Conservation (phyloP, 805 yeast species). For the Sugiyamaella smithiae region DNA sequence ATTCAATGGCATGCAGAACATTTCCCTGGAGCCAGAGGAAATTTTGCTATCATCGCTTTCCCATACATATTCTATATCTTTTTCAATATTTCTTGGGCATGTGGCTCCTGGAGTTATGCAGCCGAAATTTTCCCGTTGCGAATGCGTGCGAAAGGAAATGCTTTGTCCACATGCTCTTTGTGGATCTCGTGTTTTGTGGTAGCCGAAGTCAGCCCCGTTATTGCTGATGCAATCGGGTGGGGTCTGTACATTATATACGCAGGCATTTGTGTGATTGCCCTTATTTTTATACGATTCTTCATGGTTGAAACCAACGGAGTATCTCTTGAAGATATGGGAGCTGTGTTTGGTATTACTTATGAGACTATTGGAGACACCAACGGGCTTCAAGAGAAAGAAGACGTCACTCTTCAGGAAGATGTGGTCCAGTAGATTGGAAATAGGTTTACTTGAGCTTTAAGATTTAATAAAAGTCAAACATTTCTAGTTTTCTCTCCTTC, state of each 20-base stretch:
- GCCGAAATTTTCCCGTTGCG: slow-evolving; percentile 59
- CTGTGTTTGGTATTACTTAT: slow-evolving; percentile 8
- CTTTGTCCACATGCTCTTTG: slow-evolving; percentile 51
- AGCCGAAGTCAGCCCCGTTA: slow-evolving; percentile 58
- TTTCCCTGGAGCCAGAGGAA: slow-evolving; percentile 13
- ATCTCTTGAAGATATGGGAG: slow-evolving; percentile 16
- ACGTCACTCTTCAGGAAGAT: background rate
- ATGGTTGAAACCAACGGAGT: slow-evolving; percentile 17
- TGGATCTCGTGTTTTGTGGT: slow-evolving; percentile 62
- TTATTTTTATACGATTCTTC: slow-evolving; percentile 12
- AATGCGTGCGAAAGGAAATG: slow-evolving; percentile 57
- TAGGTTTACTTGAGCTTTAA: too few relatives aligned
- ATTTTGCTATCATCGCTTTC: slow-evolving; percentile 14
- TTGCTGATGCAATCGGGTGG: slow-evolving; percentile 26
- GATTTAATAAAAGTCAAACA: too few relatives aligned
- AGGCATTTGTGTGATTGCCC: slow-evolving; percentile 15
- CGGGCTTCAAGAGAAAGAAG: background rate
- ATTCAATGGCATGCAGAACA: slow-evolving; percentile 17
- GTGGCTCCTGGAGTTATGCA: slow-evolving; percentile 39
- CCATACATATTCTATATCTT: slow-evolving; percentile 12
- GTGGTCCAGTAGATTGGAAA: too few relatives aligned
- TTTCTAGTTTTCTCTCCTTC: too few relatives aligned
- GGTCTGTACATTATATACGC: slow-evolving; percentile 18
- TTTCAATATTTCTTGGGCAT: slow-evolving; percentile 16
- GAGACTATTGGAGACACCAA: background rate